Percentiles rank a stretch among this genome's conserved stretches.
Conservation (phyloP, 2,329 filamentous ascomycete genomes). For the Neofusicoccum umdonicola region DNA sequence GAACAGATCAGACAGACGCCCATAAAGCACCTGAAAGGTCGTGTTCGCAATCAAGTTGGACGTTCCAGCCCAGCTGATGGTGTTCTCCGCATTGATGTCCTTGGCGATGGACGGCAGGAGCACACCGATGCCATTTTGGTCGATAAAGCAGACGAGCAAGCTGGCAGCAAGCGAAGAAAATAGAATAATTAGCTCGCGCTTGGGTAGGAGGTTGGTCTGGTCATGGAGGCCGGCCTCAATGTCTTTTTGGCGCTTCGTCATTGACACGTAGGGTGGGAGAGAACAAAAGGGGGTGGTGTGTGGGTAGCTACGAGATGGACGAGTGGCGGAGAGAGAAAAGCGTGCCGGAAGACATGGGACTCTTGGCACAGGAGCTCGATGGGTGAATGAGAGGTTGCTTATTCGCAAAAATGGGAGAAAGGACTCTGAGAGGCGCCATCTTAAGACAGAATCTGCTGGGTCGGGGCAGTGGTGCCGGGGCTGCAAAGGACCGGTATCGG, state of each 20-base stretch:
- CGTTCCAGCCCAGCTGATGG: constrained; percentile 57
- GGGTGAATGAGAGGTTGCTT: constrained; percentile 1
- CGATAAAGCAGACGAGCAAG: constrained; percentile 55
- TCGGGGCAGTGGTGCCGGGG: not conserved
- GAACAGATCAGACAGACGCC: constrained; percentile 60
- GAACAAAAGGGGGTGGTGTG: not conserved
- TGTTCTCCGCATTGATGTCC: constrained; percentile 41
- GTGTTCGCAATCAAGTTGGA: constrained; percentile 57
- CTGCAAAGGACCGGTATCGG: constrained; percentile 4
- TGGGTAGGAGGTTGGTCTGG: constrained; percentile 58
- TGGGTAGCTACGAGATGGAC: not conserved
- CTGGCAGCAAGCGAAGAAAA: constrained; percentile 53
- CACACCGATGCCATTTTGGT: constrained; percentile 56
- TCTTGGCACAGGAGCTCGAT: not conserved
- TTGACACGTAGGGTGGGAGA: not conserved
- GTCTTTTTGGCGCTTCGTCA: constrained; percentile 5
- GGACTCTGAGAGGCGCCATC: not conserved
- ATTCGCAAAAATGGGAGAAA: not conserved
- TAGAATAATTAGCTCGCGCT: constrained; percentile 49
- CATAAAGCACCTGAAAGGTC: constrained; percentile 64
- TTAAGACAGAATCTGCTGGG: not conserved
- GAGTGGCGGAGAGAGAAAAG: not conserved
- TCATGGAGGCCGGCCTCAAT: constrained; percentile 52
- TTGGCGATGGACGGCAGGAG: constrained; percentile 36
- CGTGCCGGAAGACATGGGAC: not conserved